These are phyloP conservation scores for Saksenaea vasiformis DNA, from an alignment of 371 early-diverging fungal species.

Conservation along the genomic window DNA sequence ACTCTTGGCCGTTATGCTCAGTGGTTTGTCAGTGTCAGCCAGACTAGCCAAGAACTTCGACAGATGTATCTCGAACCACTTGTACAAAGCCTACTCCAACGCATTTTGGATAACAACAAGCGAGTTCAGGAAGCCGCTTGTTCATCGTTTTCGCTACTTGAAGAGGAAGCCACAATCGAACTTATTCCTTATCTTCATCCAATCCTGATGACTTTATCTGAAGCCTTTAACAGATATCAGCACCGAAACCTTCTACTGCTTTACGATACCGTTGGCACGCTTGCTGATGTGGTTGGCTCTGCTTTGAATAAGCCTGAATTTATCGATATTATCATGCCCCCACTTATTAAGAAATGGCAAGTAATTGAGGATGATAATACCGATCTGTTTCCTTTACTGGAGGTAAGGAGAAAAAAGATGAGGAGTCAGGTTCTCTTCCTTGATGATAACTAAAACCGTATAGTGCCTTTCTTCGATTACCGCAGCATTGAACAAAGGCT, in stretches of 20 bases:
- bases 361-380: slow-evolving; percentile 75
- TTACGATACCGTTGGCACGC: slow-evolving; percentile 91
- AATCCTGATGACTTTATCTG: slow-evolving; percentile 72
- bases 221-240: slow-evolving; percentile 85
- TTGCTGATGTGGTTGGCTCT: slow-evolving; percentile 85
- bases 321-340: slow-evolving; percentile 82
- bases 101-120: slow-evolving; percentile 88
- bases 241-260: slow-evolving; percentile 86
- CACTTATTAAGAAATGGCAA: slow-evolving; percentile 83
- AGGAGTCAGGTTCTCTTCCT: neutral
- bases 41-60: slow-evolving; percentile 58
- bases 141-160: slow-evolving; percentile 88
- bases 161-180: slow-evolving; percentile 77
- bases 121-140: slow-evolving; percentile 95
- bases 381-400: slow-evolving; percentile 88
- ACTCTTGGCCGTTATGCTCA: slow-evolving; percentile 89
- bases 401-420: slow-evolving; percentile 51
- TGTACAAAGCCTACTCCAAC: slow-evolving; percentile 72
- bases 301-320: slow-evolving; percentile 75
- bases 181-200: slow-evolving; percentile 82
- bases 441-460: slow-evolving; percentile 1
- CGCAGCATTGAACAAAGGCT: slow-evolving; percentile 82
- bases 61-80: slow-evolving; percentile 78
- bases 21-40: slow-evolving; percentile 72
- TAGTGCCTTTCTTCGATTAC: slow-evolving; percentile 89